phyloP scores from a whole-genome alignment of 2,329 filamentous ascomycete species.

The Epichloe hybrida region DNA sequence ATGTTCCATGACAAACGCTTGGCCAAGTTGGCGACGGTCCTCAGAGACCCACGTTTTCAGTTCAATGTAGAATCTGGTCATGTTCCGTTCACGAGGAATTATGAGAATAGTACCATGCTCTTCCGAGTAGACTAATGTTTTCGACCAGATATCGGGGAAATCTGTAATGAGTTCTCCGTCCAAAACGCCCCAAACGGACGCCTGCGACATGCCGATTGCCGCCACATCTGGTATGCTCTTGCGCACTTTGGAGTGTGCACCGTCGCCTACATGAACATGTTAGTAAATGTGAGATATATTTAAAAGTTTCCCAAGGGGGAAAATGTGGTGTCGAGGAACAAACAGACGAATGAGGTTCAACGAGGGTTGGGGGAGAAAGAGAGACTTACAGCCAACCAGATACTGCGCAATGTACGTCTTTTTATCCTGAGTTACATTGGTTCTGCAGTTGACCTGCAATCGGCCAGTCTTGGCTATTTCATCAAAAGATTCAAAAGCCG shows the following conservation, averaged over 20 bases:
- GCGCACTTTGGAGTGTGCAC: slow-evolving; percentile 57
- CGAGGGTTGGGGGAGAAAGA: background rate
- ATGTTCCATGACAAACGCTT: slow-evolving; percentile 58
- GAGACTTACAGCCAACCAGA: slow-evolving; percentile 49
- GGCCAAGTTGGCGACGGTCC: slow-evolving; percentile 29
- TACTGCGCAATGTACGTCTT: slow-evolving; percentile 44
- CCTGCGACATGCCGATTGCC: slow-evolving; percentile 40
- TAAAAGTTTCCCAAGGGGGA: background rate
- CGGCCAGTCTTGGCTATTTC: slow-evolving; percentile 29
- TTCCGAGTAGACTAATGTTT: slow-evolving; percentile 55
- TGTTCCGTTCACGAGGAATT: slow-evolving; percentile 58
- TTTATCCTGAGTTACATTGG: slow-evolving; percentile 37
- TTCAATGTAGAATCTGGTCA: slow-evolving; percentile 53
- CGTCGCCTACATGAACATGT: slow-evolving; percentile 36
- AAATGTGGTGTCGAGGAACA: background rate
- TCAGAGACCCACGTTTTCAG: slow-evolving; percentile 32
- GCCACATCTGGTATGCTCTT: slow-evolving; percentile 45
- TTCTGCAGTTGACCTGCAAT: slow-evolving; percentile 36
- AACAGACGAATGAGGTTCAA: background rate
- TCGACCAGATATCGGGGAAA: slow-evolving; percentile 65
- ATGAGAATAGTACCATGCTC: slow-evolving; percentile 57
- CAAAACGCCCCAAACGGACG: slow-evolving; percentile 54
- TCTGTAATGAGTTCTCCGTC: slow-evolving; percentile 58
- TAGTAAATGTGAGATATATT: background rate
- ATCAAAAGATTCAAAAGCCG: slow-evolving; percentile 45